These are phyloP conservation scores for Corymbia calophylla DNA, from an alignment of 441 rosid species.

Conservation along the genomic window DNA sequence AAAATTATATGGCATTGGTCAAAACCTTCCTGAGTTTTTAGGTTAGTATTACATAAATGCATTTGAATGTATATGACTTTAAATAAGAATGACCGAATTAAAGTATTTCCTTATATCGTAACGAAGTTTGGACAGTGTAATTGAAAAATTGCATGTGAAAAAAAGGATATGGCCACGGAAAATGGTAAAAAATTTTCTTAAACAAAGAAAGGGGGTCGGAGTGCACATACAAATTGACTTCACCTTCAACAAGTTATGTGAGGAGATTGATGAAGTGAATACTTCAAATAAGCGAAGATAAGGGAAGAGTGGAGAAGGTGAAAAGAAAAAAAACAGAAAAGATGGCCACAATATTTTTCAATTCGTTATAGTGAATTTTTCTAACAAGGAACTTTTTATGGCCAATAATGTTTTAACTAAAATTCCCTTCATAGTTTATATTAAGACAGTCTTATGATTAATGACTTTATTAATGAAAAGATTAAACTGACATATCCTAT, in stretches of 20 bases:
- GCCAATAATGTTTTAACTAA: neutral
- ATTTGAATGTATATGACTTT: neutral
- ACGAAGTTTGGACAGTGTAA: neutral
- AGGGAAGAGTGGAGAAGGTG: too few relatives aligned
- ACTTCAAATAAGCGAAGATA: too few relatives aligned
- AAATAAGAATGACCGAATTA: neutral
- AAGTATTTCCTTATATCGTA: neutral
- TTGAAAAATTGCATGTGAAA: neutral
- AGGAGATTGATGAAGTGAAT: too few relatives aligned
- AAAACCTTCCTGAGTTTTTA: neutral
- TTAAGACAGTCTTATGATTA: neutral
- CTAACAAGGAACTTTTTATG: neutral
- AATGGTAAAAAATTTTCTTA: neutral
- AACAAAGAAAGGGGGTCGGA: neutral
- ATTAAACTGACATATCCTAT: neutral
- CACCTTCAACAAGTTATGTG: neutral
- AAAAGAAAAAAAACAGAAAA: neutral
- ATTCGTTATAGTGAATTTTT: neutral
- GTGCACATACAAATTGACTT: neutral
- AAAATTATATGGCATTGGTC: neutral
- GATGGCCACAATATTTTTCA: neutral
- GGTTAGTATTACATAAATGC: neutral
- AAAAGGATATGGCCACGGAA: neutral
- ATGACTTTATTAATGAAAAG: neutral
- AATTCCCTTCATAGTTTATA: neutral